A percentile compares a stretch with the other conserved stretches of the same genome.
Evolutionary conservation across 2,329 filamentous ascomycete species (phyloP).

Genomic region (Colletotrichum simmondsii): DNA sequence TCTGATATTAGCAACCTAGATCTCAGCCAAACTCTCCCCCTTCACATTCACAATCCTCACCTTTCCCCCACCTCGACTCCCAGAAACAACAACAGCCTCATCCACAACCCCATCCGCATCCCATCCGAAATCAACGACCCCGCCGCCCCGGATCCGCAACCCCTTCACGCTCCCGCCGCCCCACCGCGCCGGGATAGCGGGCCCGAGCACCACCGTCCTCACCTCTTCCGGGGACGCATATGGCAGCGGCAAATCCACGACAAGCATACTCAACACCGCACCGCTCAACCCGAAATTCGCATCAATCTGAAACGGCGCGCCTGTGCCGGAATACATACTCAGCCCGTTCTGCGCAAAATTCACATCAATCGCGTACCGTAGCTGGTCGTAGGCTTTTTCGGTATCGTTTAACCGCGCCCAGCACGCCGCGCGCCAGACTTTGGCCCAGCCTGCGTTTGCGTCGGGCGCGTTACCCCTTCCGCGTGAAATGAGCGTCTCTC

Average conservation of each 20-base stretch:
- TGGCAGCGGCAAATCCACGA: conserved; percentile 57
- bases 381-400: conserved; percentile 56
- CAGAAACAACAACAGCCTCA: conserved; percentile 17
- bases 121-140: conserved; percentile 56
- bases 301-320: conserved; percentile 67
- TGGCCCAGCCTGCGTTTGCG: conserved; percentile 67
- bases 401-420: conserved; percentile 67
- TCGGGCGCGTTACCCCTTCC: conserved; percentile 58
- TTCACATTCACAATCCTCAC: conserved; percentile 35
- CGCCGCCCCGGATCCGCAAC: conserved; percentile 55
- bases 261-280: conserved; percentile 61
- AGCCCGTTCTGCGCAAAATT: conserved; percentile 63
- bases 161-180: conserved; percentile 55
- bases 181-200: conserved; percentile 58
- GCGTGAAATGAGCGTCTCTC: conserved; percentile 55
- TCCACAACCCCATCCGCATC: conserved; percentile 48
- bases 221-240: conserved; percentile 23
- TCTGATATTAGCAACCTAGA: not conserved
- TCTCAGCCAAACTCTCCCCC: not conserved
- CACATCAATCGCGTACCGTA: conserved; percentile 57
- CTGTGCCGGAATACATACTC: conserved; percentile 59
- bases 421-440: conserved; percentile 67
- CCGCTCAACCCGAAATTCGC: conserved; percentile 66
- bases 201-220: conserved; percentile 55
- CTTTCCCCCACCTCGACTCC: conserved; percentile 10